Conservation (phyloP, 352 stramenopile genomes). For the Lagenidium sp. region DNA sequence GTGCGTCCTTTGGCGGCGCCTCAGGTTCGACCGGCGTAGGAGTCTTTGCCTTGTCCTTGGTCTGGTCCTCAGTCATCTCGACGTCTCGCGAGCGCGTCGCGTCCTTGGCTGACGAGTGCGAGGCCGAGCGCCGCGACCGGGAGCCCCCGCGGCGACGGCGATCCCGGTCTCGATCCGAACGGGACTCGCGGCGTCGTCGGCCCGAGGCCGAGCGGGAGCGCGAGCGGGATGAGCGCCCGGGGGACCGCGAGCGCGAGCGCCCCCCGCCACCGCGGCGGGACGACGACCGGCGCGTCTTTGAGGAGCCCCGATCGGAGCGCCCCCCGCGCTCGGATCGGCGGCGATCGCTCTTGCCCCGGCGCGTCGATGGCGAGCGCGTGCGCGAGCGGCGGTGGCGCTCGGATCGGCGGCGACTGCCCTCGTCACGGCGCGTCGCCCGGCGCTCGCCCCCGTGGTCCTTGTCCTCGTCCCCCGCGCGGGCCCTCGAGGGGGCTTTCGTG, state of each 20-base stretch:
- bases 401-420: slow-evolving; percentile 4
- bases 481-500: too few species aligned
- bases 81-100: too few species aligned
- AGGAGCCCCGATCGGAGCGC: slow-evolving; percentile 3
- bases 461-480: slow-evolving; percentile 6
- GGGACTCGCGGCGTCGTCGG: too few species aligned
- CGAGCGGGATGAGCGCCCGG: slow-evolving; percentile 13
- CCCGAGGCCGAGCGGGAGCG: slow-evolving; percentile 21
- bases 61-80: too few species aligned
- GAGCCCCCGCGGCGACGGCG: slow-evolving; percentile 8
- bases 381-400: slow-evolving; percentile 6
- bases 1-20: too few species aligned
- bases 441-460: slow-evolving; percentile 6
- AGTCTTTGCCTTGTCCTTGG: too few species aligned
- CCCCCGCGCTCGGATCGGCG: slow-evolving; percentile 1
- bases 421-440: slow-evolving; percentile 7
- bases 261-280: slow-evolving; percentile 6
- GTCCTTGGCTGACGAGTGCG: too few species aligned
- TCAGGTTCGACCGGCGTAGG: too few species aligned
- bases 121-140: slow-evolving; percentile 9
- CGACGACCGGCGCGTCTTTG: slow-evolving; percentile 1
- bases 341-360: slow-evolving; percentile 8
- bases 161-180: slow-evolving; percentile 4
- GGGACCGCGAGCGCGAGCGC: slow-evolving; percentile 14
- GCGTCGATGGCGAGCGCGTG: slow-evolving; percentile 1